Evolutionary conservation across 805 yeast species (phyloP), one percentile per base, ranked within the genome.

Genomic region (Nakazawaea anatomiae): DNA sequence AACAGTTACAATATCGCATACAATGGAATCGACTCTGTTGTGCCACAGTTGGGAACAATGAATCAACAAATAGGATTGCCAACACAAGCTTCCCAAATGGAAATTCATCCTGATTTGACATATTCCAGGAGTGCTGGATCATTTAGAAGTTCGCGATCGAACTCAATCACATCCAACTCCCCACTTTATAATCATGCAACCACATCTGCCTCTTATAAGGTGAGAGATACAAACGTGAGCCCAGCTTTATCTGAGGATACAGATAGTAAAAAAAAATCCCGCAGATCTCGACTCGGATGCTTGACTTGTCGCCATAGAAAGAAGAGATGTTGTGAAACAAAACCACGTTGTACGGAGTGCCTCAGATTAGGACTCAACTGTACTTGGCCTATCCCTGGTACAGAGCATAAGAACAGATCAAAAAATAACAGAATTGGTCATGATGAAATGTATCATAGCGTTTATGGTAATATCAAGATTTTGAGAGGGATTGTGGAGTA

Each of bases 291-390:
- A 59, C 72, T 75, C 73, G 96, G 96, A 0, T 87, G 95, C 62
- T 69, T 85, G 42, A 85, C 95, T 1, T 87, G 96, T 58, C 76
- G 94, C 43, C 79, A 77, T 53, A 67, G 96, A 29, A 87, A 87
- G 71, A 87, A 86, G 62, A 74, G 90, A 50, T 87, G 95, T 57
- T 85, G 88, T 60, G 94, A 87, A 61, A 69, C 74, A 1, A 74
- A 74, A 50, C 95, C 95, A 4, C 64, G 63, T 29, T 87, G 96
- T 59, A 62, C 70, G 1, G 90, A 87, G 58, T 87, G 95, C 64
- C 55, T 65, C n/a, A 68, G 94, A 48, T 70, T 87, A 29, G 72
- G 80, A 10, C 69, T 87, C 46, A 76, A 72, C 48, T 87, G 96
- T 61, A 70, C 74, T 29, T 87, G 92, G 87, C 94, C 95, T 18